Evolutionary conservation across 2,329 filamentous ascomycete species (phyloP).

Genomic region (Colletotrichum tanaceti): DNA sequence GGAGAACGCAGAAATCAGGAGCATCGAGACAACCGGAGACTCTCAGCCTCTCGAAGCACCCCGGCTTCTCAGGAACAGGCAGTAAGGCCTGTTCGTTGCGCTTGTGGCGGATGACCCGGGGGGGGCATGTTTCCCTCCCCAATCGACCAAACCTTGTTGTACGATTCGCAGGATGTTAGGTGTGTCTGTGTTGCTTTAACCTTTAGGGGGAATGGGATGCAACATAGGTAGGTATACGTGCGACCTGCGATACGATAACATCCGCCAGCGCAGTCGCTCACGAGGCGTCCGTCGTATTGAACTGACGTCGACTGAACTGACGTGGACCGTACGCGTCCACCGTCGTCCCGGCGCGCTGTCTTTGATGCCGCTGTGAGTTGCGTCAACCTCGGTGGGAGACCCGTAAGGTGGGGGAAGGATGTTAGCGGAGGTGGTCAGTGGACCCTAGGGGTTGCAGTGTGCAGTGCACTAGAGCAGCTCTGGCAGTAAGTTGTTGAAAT

Average conservation of each 20-base stretch:
- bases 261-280: not conserved
- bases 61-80: no score
- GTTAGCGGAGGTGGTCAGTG: not conserved
- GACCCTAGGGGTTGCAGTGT: not conserved
- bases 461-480: no score
- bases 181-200: constrained; percentile 8
- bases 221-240: no score
- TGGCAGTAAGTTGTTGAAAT: no score
- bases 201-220: not conserved
- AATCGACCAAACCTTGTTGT: constrained; percentile 6
- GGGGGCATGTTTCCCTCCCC: not conserved
- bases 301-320: not conserved
- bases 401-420: not conserved
- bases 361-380: constrained; percentile 10
- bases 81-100: not conserved
- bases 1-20: no score
- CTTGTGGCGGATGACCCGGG: not conserved
- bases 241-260: not conserved
- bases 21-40: not conserved
- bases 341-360: constrained; percentile 1
- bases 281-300: not conserved
- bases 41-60: no score
- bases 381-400: constrained; percentile 13
- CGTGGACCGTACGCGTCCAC: not conserved
- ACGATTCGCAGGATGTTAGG: not conserved